A percentile compares a stretch with the other conserved stretches of the same genome.
Conservation (phyloP, 2,329 filamentous ascomycete genomes). For the Mycosphaerelloides madeirae region DNA sequence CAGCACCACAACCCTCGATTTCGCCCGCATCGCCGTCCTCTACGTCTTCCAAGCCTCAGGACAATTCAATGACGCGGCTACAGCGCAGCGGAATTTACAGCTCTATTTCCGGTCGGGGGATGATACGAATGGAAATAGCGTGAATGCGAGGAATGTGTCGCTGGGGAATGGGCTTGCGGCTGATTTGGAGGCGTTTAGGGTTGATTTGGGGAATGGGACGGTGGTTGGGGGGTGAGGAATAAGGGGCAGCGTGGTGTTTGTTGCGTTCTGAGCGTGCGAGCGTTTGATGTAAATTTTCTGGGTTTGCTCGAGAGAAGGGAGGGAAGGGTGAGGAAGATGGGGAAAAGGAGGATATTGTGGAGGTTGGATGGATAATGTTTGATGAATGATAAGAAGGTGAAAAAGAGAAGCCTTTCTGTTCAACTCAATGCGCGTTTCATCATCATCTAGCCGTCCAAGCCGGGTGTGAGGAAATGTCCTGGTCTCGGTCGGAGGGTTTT, state of each 20-base stretch:
- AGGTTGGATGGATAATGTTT: no score
- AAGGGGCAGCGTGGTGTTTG: background rate
- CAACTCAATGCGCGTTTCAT: no score
- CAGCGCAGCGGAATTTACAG: constrained; percentile 42
- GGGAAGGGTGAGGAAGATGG: no score
- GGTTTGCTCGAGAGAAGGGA: no score
- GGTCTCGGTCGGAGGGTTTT: no score
- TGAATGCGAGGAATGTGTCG: constrained; percentile 22
- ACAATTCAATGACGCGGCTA: constrained; percentile 37
- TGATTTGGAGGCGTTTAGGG: constrained; percentile 16
- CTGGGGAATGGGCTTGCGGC: constrained; percentile 27
- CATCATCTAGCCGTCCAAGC: no score
- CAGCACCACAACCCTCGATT: constrained; percentile 35
- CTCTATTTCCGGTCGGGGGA: constrained; percentile 25
- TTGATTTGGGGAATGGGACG: constrained; percentile 25
- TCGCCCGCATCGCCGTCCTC: constrained; percentile 44
- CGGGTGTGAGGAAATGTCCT: no score
- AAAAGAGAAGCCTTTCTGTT: no score
- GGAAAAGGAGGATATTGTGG: no score
- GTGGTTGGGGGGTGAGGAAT: constrained; percentile 17
- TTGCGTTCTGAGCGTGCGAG: no score
- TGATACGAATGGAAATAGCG: constrained; percentile 13
- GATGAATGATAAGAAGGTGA: no score
- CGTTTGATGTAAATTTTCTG: no score
- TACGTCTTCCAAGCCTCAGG: constrained; percentile 41